A percentile compares a stretch with the other conserved stretches of the same genome.
These are phyloP conservation scores for Paramecium sonneborni DNA, from an alignment of 73 alveolate species.

Conservation along the genomic window DNA sequence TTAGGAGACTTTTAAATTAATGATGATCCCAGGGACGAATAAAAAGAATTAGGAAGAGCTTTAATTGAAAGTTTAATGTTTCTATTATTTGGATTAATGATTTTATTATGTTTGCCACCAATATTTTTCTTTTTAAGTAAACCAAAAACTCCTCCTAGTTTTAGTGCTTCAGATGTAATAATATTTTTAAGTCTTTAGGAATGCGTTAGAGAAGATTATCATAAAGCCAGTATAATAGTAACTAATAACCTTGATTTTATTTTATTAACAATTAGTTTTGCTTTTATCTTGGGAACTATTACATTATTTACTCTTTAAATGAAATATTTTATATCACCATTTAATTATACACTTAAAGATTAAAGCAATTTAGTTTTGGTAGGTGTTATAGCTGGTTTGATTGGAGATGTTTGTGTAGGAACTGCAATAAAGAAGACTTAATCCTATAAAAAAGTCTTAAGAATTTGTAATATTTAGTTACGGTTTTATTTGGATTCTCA, in stretches of 20 bases:
- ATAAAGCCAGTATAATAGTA: neutral
- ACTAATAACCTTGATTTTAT: neutral
- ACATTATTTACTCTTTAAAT: neutral
- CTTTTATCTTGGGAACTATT: conserved; percentile 15
- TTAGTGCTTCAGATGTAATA: conserved; percentile 31
- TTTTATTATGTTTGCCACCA: neutral
- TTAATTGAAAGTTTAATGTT: neutral
- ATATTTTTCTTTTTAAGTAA: neutral
- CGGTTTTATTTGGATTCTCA: neutral
- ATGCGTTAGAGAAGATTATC: conserved; percentile 45
- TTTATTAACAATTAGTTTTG: neutral
- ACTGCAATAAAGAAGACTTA: conserved; percentile 38
- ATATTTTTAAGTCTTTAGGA: neutral
- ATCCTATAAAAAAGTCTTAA: conserved; percentile 35
- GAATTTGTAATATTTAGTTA: conserved; percentile 21
- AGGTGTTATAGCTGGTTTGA: conserved; percentile 46
- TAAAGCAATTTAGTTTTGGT: conserved; percentile 9
- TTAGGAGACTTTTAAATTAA: neutral
- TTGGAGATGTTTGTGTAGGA: conserved; percentile 51
- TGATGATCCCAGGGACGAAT: neutral
- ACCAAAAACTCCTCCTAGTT: conserved; percentile 17
- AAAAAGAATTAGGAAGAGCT: neutral
- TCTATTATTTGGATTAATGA: neutral
- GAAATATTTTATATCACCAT: conserved; percentile 31
- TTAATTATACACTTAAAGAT: neutral